phyloP scores from a whole-genome alignment of 208 protist species.

The Crithidia brevicula region DNA sequence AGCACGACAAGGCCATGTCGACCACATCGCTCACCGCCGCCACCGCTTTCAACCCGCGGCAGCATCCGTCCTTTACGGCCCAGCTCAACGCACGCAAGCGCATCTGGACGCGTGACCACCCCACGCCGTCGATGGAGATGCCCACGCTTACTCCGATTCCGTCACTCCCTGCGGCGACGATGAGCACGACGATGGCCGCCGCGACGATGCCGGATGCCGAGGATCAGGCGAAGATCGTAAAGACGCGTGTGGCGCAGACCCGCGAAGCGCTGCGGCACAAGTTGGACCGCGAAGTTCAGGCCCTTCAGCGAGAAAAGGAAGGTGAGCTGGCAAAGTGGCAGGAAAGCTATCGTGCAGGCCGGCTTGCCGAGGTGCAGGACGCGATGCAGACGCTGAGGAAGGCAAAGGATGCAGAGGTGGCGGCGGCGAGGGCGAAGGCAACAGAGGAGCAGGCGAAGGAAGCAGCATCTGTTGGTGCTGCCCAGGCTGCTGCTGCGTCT shows the following conservation, averaged over 20 bases:
- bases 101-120: constrained; percentile 53
- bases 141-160: constrained; percentile 39
- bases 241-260: constrained; percentile 24
- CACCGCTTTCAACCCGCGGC: constrained; percentile 41
- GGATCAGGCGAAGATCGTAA: constrained; percentile 43
- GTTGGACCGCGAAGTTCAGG: constrained; percentile 26
- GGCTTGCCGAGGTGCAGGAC: constrained; percentile 27
- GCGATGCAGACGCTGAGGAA: constrained; percentile 6
- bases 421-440: neutral
- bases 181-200: constrained; percentile 33
- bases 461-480: neutral
- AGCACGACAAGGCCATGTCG: constrained; percentile 41
- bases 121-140: constrained; percentile 35
- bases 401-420: constrained; percentile 7
- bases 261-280: constrained; percentile 19
- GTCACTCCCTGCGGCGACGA: constrained; percentile 23
- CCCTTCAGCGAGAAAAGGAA: constrained; percentile 21
- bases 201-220: constrained; percentile 36
- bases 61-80: constrained; percentile 34
- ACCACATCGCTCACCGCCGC: neutral
- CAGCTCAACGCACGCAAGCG: constrained; percentile 41
- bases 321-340: constrained; percentile 36
- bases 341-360: constrained; percentile 29
- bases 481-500: neutral
- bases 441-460: neutral